Percentiles rank a stretch among this genome's conserved stretches.
Conservation (phyloP, 805 yeast genomes). For the Monosporozyma unispora region DNA sequence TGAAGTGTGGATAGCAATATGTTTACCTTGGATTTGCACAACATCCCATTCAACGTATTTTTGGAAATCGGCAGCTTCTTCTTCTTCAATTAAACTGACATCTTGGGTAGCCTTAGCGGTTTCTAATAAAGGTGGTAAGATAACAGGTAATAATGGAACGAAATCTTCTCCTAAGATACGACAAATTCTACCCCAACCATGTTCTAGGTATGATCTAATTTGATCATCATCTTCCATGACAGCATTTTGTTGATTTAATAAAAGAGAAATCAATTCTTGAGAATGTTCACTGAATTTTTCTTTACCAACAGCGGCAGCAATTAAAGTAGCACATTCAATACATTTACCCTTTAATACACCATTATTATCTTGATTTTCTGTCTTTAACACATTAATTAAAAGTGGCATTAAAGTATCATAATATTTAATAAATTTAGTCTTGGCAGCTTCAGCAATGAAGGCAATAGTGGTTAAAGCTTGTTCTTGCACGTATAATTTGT, state of each 20-base stretch:
- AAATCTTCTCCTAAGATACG: slow-evolving; percentile 78
- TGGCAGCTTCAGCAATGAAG: slow-evolving; percentile 94
- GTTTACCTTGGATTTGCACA: slow-evolving; percentile 81
- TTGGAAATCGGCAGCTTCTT: slow-evolving; percentile 75
- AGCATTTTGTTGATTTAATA: slow-evolving; percentile 60
- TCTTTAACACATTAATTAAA: slow-evolving; percentile 63
- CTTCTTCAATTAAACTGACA: slow-evolving; percentile 76
- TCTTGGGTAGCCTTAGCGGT: slow-evolving; percentile 89
- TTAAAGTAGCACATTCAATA: slow-evolving; percentile 89
- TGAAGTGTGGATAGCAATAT: slow-evolving; percentile 90
- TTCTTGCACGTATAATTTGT: slow-evolving; percentile 90
- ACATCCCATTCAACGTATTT: slow-evolving; percentile 94
- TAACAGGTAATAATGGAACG: slow-evolving; percentile 71
- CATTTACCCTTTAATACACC: slow-evolving; percentile 82
- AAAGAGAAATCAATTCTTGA: slow-evolving; percentile 60
- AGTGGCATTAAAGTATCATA: slow-evolving; percentile 93
- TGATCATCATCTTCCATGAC: slow-evolving; percentile 69
- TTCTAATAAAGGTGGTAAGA: slow-evolving; percentile 78
- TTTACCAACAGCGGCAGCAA: slow-evolving; percentile 90
- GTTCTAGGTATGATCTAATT: slow-evolving; percentile 75
- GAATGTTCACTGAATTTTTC: slow-evolving; percentile 76
- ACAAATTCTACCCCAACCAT: slow-evolving; percentile 94
- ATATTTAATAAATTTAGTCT: slow-evolving; percentile 76
- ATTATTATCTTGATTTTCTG: slow-evolving; percentile 72
- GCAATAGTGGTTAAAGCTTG: slow-evolving; percentile 96